Percentiles rank a stretch among this genome's conserved stretches.
Conservation (phyloP, 352 stramenopile species). For the Pythium folliculosum region DNA sequence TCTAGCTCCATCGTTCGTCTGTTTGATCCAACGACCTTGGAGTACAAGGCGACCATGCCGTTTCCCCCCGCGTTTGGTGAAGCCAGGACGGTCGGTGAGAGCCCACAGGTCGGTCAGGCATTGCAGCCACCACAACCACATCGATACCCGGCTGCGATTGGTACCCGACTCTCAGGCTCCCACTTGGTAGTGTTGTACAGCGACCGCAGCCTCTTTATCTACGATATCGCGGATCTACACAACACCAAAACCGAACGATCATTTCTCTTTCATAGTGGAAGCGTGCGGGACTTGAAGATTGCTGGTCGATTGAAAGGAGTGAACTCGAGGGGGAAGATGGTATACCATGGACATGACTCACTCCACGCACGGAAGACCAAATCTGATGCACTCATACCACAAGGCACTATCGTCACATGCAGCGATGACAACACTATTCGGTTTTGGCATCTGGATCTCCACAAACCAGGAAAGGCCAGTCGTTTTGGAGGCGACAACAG, state of each 20-base stretch:
- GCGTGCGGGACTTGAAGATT: conserved; percentile 67
- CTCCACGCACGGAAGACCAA: conserved; percentile 15
- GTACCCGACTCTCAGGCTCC: conserved; percentile 58
- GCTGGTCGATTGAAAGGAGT: conserved; percentile 50
- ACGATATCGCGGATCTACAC: conserved; percentile 56
- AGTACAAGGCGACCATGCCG: conserved; percentile 73
- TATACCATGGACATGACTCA: conserved; percentile 37
- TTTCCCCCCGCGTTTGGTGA: conserved; percentile 73
- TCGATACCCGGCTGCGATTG: conserved; percentile 59
- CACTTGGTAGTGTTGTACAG: conserved; percentile 74
- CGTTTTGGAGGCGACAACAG: conserved; percentile 24
- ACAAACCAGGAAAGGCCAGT: conserved; percentile 40
- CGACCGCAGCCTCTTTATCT: conserved; percentile 83
- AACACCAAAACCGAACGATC: conserved; percentile 56
- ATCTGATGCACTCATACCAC: conserved; percentile 42
- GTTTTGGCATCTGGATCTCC: conserved; percentile 83
- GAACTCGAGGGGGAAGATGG: conserved; percentile 57
- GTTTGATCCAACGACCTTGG: conserved; percentile 72
- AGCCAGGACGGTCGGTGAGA: conserved; percentile 31
- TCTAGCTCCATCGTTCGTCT: conserved; percentile 67
- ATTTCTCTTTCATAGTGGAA: conserved; percentile 81
- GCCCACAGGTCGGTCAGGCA: conserved; percentile 9
- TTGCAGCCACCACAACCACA: conserved; percentile 57
- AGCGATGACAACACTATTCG: conserved; percentile 86
- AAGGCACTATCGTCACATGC: conserved; percentile 80